phyloP scores from a whole-genome alignment of 2,329 filamentous ascomycete species.

The Cadophora malorum region DNA sequence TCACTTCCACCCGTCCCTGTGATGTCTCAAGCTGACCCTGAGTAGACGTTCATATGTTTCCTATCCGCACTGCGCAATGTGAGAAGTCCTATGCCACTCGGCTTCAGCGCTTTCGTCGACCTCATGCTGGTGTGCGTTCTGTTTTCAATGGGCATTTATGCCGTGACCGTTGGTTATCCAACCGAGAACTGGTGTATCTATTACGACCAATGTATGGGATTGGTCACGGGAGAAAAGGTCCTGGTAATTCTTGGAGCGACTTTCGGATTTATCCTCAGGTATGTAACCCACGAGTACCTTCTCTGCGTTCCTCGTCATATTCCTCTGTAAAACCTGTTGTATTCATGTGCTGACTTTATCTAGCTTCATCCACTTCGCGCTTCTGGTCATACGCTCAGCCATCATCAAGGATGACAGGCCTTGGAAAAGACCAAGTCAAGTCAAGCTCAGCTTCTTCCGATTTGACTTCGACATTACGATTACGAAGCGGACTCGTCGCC shows the following conservation, averaged over 20 bases:
- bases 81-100: slow-evolving; percentile 2
- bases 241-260: background rate
- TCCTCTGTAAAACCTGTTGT: background rate
- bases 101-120: background rate
- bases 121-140: slow-evolving; percentile 10
- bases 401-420: background rate
- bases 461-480: slow-evolving; percentile 5
- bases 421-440: background rate
- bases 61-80: background rate
- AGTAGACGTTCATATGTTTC: background rate
- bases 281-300: no score
- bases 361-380: slow-evolving; percentile 7
- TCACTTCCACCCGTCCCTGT: background rate
- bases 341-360: background rate
- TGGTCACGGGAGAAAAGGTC: background rate
- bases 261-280: background rate
- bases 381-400: background rate
- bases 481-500: background rate
- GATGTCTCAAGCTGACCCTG: background rate
- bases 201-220: background rate
- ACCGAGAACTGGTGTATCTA: background rate
- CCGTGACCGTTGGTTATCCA: background rate
- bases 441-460: background rate
- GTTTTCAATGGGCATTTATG: slow-evolving; percentile 8
- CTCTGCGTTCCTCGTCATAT: background rate